Percentiles rank a stretch among this genome's conserved stretches.
phyloP scores from a whole-genome alignment of 495 filamentous ascomycete genomes.

The Aspergillus haitiensis region DNA sequence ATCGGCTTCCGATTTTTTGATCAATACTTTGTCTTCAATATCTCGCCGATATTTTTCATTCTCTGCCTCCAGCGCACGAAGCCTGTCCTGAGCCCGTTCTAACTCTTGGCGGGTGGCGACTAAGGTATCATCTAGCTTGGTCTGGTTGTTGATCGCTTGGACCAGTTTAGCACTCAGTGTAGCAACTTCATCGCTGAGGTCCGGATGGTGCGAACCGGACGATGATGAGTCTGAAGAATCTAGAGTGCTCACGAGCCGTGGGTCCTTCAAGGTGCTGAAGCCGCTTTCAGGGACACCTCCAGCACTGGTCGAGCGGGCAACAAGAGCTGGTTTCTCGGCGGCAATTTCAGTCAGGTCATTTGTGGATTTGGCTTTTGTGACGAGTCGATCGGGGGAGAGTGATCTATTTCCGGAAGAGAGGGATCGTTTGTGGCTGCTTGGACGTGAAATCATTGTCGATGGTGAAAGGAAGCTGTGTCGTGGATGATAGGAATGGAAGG shows the following conservation, averaged over 20 bases:
- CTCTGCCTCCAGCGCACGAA: constrained; percentile 66
- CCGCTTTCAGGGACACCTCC: constrained; percentile 37
- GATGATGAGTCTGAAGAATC: constrained; percentile 43
- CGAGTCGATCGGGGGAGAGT: constrained; percentile 40
- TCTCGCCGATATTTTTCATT: constrained; percentile 70
- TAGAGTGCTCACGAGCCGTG: constrained; percentile 38
- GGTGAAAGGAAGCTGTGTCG: constrained; percentile 41
- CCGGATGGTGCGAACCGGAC: constrained; percentile 61
- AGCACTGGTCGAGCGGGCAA: constrained; percentile 30
- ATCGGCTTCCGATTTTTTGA: constrained; percentile 66
- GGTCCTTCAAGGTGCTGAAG: constrained; percentile 55
- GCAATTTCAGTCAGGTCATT: constrained; percentile 40
- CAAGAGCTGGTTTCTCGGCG: constrained; percentile 24
- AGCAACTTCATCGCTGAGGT: constrained; percentile 84
- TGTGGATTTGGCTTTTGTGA: constrained; percentile 47
- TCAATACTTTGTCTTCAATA: constrained; percentile 68
- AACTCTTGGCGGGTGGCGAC: constrained; percentile 80
- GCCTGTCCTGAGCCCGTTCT: constrained; percentile 66
- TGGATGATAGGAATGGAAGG: constrained; percentile 46
- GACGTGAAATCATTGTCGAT: constrained; percentile 47
- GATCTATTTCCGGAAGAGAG: constrained; percentile 44
- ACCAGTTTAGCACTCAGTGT: constrained; percentile 92
- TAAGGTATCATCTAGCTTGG: constrained; percentile 83
- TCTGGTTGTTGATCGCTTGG: constrained; percentile 96
- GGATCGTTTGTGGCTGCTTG: constrained; percentile 43